phyloP scores from a whole-genome alignment of 2,329 filamentous ascomycete species.

The Stagonosporopsis tanaceti region DNA sequence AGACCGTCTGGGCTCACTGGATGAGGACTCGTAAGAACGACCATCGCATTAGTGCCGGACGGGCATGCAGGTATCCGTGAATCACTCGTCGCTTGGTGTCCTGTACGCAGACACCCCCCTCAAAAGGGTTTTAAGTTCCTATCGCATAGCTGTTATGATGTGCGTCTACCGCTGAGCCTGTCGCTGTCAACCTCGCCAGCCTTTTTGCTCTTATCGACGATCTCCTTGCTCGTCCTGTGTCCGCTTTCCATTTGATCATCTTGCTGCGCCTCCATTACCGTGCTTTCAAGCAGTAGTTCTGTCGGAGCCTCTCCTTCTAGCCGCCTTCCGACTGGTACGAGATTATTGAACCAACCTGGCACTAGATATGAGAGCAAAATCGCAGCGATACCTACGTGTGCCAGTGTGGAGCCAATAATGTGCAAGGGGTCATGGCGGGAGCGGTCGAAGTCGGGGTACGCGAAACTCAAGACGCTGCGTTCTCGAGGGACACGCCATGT shows the following conservation, averaged over 20 bases:
- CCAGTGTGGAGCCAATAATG: slow-evolving; percentile 23
- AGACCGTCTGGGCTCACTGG: background rate
- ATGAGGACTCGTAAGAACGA: background rate
- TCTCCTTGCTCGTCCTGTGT: background rate
- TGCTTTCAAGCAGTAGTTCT: background rate
- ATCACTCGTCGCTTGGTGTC: background rate
- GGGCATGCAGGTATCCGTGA: too few relatives aligned
- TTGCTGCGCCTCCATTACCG: background rate
- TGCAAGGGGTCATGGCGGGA: slow-evolving; percentile 4
- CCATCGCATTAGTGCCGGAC: background rate
- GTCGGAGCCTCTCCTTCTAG: background rate
- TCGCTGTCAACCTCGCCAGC: background rate
- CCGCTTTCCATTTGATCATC: background rate
- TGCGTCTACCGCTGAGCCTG: background rate
- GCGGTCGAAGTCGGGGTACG: slow-evolving; percentile 5
- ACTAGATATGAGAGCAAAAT: background rate
- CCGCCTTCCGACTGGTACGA: background rate
- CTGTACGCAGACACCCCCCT: background rate
- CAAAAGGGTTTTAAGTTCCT: background rate
- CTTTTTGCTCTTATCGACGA: background rate
- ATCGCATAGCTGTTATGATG: background rate
- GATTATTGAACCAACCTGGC: background rate
- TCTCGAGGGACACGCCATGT: background rate
- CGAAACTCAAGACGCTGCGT: slow-evolving; percentile 14
- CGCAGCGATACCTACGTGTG: slow-evolving; percentile 48